Conservation (phyloP, 805 yeast species). For the Cyberlindnera bimundalis region DNA sequence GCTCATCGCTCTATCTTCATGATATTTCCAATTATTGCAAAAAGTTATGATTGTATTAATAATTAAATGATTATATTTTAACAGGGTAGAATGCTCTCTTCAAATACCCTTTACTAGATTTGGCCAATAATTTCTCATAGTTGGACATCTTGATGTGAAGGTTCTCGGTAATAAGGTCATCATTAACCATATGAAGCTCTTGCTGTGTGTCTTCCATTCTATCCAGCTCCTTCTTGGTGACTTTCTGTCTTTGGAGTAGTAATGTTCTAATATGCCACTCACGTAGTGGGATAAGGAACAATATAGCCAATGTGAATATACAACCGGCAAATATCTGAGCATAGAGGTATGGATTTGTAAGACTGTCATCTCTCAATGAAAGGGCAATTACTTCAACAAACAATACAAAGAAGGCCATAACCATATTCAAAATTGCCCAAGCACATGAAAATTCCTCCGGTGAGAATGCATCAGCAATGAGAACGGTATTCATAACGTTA, state of each 20-base stretch:
- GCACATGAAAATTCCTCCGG: slow-evolving; percentile 37
- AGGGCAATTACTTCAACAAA: slow-evolving; percentile 58
- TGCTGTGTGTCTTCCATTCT: background rate
- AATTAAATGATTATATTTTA: slow-evolving; percentile 9
- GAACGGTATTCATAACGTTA: slow-evolving; percentile 39
- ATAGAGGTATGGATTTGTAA: slow-evolving; percentile 45
- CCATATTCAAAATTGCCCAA: slow-evolving; percentile 36
- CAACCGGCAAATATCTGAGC: slow-evolving; percentile 60
- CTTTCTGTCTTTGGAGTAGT: slow-evolving; percentile 4
- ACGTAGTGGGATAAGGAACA: slow-evolving; percentile 44
- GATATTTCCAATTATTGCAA: no score
- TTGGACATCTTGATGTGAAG: background rate
- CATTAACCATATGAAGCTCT: slow-evolving; percentile 1
- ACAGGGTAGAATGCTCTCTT: slow-evolving; percentile 17
- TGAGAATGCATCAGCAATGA: slow-evolving; percentile 39
- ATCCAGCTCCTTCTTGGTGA: slow-evolving; percentile 1
- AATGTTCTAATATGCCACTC: slow-evolving; percentile 45
- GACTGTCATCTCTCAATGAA: slow-evolving; percentile 33
- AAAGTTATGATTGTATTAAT: no score
- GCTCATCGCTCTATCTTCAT: no score
- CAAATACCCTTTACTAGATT: slow-evolving; percentile 5
- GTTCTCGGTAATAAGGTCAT: slow-evolving; percentile 2
- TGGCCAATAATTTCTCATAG: slow-evolving; percentile 11
- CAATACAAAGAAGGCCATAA: slow-evolving; percentile 34
- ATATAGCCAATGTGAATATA: slow-evolving; percentile 39